Evolutionary conservation across 2,329 filamentous ascomycete species (phyloP), one percentile per base, ranked within the genome.

Genomic region (Exophiala bonariae): DNA sequence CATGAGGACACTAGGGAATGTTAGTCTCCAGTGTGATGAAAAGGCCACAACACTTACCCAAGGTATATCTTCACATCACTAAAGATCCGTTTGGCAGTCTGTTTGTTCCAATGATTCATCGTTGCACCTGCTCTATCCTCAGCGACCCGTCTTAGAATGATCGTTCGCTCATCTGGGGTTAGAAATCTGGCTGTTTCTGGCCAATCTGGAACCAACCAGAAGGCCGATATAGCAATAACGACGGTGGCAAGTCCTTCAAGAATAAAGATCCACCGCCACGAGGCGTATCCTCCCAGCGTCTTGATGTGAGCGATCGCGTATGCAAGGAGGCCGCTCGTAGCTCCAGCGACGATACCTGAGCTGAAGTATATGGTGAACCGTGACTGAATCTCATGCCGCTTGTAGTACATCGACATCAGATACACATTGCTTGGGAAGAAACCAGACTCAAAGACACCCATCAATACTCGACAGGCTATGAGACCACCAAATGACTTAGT

Each of bases 281-380:
- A 49, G 10, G 14, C 19, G 26, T 53, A 48, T 9, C 56, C 50
- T 3, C 20, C 32, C 4, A 45, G 23, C 3, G 76, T 76, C 41
- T 76, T 68, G 70, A 79, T 76, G 60, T 73, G 70, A 59, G 68
- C 69, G 28, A 79, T 77, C 2, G 61, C 75, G 51, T 68, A 77
- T 2, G 77, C 77, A 0, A 80, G 61, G n/a, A 80, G 59, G 0
- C 77, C 77, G 19, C 63, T 64, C 41, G 70, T 59, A 18, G 68
- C 68, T 30, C 69, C 68, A 19, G 68, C 64, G 18, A 69, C 37
- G 49, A 69, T 68, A 31, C 58, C 61, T 2, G 59, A 59, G 18
- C 56, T 59, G 49, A 61, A 66, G 42, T 65, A 63, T 5, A 64
- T 45, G 22, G 59, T 58, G 47, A 64, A 58, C 18, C 63, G 50